Evolutionary conservation across 805 yeast species (phyloP), one percentile per base, ranked within the genome.

Genomic region (Yamadazyma akitaensis): DNA sequence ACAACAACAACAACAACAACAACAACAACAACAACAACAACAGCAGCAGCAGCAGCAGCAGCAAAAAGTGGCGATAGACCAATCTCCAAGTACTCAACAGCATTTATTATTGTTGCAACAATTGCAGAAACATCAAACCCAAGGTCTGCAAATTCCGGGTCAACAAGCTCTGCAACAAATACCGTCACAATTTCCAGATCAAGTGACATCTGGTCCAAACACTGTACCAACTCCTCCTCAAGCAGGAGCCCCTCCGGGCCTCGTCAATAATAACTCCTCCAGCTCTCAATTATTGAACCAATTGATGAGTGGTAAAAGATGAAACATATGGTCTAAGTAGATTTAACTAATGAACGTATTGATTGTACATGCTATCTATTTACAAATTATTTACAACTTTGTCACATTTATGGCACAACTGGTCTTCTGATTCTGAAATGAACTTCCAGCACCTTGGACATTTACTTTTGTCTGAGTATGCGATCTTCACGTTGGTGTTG

Each of bases 381-480:
- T 38, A 44, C 47, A 44, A n/a, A 25, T 9, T 36, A 28, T 48
- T 37, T 17, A 57, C 50, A 25, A 75, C 82, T 1, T 55, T 51
- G 11, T 65, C 63, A 67, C 98, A 92, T 54, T 94, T 77, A 1
- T 44, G 36, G 63, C 99, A 92, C 25, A 90, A 67, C 1, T 62
- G 63, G 10, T 80, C 80, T 31, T 75, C 81, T 0, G 51, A 55
- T 0, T 58, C 63, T 0, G 95, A 70, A 7, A 78, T 79, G 59
- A 67, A 82, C 58, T 88, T 88, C 99, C 99, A 94, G 66, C 99
- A 94, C 61, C 99, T 77, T 6, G 96, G 96, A 62, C 99, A 94
- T 58, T 90, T 90, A 43, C 67, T 66, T 1, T 69, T 58, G 0
- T 56, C 44, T 0, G 89, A 76, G 4, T 73, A 70, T 7, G 72